A percentile compares a stretch with the other conserved stretches of the same genome.
phyloP scores from a whole-genome alignment of 225 moss, liverwort and hornwort species.

The Lunularia cruciata region DNA sequence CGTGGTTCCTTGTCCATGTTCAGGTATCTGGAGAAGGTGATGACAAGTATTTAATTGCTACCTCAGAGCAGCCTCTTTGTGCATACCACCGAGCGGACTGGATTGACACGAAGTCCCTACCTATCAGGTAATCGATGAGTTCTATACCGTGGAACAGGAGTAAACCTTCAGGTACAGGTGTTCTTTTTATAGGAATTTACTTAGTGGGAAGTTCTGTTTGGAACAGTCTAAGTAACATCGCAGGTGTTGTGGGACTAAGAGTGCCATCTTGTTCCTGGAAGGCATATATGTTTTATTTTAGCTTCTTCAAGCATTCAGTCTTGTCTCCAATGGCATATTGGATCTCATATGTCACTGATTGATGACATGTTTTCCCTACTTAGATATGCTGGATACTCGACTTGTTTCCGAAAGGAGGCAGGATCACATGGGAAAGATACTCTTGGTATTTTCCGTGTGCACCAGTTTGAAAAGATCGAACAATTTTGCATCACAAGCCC shows the following conservation, averaged over 20 bases:
- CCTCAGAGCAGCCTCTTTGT: conserved; percentile 90
- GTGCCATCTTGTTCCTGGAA: too few species aligned
- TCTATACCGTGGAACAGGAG: too few species aligned
- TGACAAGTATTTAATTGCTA: conserved; percentile 91
- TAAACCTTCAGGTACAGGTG: too few species aligned
- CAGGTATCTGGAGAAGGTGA: conserved; percentile 93
- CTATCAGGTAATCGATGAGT: conserved; percentile 61
- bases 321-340: too few species aligned
- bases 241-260: too few species aligned
- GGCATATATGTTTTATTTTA: too few species aligned
- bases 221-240: too few species aligned
- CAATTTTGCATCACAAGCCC: conserved; percentile 92
- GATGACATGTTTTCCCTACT: conserved; percentile 6
- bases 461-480: conserved; percentile 97
- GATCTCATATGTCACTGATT: too few species aligned
- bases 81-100: conserved; percentile 78
- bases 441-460: conserved; percentile 84
- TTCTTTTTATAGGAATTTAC: too few species aligned
- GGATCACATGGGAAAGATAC: conserved; percentile 90
- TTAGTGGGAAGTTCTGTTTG: too few species aligned
- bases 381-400: conserved; percentile 91
- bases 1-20: too few species aligned
- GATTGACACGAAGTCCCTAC: conserved; percentile 76
- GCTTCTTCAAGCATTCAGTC: too few species aligned
- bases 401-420: conserved; percentile 93